A percentile compares a stretch with the other conserved stretches of the same genome.
These are phyloP conservation scores for Wickerhamiella sergipiensis DNA, from an alignment of 805 yeast genomes.

Conservation along the genomic window DNA sequence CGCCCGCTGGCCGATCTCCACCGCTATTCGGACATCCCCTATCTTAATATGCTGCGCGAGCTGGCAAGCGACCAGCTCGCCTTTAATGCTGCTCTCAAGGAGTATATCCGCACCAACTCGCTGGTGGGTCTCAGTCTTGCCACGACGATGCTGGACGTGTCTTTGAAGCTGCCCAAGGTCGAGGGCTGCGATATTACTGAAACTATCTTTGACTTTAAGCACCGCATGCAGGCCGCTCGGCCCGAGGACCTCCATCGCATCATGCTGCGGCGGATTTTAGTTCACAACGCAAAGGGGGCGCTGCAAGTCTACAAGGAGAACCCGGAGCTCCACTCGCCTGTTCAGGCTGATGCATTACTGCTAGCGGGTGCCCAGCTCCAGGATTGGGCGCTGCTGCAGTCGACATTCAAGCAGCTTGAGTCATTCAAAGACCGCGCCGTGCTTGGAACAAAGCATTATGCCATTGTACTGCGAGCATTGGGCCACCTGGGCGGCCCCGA, in stretches of 20 bases:
- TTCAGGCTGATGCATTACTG: constrained; percentile 37
- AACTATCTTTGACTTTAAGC: constrained; percentile 25
- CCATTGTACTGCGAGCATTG: constrained; percentile 46
- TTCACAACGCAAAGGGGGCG: constrained; percentile 17
- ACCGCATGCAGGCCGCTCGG: constrained; percentile 5
- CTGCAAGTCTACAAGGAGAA: constrained; percentile 26
- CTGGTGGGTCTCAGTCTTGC: background rate
- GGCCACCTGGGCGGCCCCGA: constrained; percentile 36
- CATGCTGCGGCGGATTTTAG: constrained; percentile 15
- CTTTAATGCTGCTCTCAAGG: background rate
- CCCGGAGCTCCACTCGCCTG: constrained; percentile 32
- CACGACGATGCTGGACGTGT: background rate
- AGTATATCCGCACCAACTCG: background rate
- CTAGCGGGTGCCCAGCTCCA: constrained; percentile 31
- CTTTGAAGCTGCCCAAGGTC: background rate
- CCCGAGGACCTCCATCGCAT: constrained; percentile 18
- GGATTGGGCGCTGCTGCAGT: constrained; percentile 43
- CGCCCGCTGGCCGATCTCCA: background rate
- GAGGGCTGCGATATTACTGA: background rate
- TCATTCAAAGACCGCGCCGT: background rate
- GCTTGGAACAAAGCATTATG: constrained; percentile 37
- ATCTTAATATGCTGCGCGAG: background rate
- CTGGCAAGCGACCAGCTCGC: background rate
- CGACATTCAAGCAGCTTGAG: constrained; percentile 33
- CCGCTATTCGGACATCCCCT: background rate